These are phyloP conservation scores for Oxytropis ochrocephala DNA, from an alignment of 306 rosid genomes.

Conservation along the genomic window DNA sequence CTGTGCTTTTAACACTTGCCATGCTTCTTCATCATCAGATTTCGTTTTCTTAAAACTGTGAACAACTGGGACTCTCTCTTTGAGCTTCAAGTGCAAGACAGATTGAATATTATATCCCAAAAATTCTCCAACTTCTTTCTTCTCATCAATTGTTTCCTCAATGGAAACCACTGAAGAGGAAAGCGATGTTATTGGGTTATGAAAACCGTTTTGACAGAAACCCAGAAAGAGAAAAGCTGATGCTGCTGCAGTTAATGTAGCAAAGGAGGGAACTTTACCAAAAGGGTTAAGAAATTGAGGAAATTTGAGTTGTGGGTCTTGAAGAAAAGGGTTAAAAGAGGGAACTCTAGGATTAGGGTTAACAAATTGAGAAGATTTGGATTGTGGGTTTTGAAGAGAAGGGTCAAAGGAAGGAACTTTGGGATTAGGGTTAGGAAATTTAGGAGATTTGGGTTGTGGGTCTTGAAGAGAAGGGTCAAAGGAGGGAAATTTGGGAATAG, in stretches of 20 bases:
- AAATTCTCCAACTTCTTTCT: neutral
- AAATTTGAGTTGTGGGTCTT: neutral
- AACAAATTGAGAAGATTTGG: neutral
- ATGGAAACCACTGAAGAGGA: slow-evolving; percentile 12
- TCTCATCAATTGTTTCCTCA: neutral
- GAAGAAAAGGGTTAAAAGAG: neutral
- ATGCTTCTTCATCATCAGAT: slow-evolving; percentile 28
- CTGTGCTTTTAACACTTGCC: slow-evolving; percentile 27
- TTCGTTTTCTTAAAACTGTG: slow-evolving; percentile 19
- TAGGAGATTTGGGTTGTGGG: neutral
- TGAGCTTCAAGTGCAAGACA: slow-evolving; percentile 21
- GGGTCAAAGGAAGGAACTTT: neutral
- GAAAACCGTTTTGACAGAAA: neutral
- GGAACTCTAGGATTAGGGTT: neutral
- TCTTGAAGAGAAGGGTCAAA: neutral
- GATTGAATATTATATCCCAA: neutral
- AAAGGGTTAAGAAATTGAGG: neutral
- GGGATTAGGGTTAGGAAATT: neutral
- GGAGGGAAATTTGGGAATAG: neutral
- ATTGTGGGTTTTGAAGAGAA: neutral
- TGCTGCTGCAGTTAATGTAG: slow-evolving; percentile 20
- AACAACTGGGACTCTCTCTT: slow-evolving; percentile 23
- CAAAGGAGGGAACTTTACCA: neutral
- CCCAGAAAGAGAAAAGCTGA: slow-evolving; percentile 29
- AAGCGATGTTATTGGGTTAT: neutral